These are phyloP conservation scores for Prunus padus DNA, from an alignment of 306 rosid genomes.

Conservation along the genomic window DNA sequence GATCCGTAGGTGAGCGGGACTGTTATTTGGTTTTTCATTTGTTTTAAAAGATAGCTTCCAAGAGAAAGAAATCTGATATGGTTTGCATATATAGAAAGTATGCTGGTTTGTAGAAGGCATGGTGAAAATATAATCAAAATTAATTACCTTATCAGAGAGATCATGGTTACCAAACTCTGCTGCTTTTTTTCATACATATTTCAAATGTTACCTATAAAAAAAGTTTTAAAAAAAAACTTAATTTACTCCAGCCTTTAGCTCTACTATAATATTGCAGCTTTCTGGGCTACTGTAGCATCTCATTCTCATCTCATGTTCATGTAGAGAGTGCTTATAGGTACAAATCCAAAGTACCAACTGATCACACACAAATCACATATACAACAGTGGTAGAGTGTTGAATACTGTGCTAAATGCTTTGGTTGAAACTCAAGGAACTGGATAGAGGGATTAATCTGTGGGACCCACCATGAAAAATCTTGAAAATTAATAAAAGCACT, in stretches of 20 bases:
- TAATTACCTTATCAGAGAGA: background rate
- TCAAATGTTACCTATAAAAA: background rate
- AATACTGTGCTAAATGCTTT: constrained; percentile 23
- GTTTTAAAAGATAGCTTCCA: constrained; percentile 7
- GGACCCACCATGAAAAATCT: constrained; percentile 34
- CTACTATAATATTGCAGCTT: constrained; percentile 17
- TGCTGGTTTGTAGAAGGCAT: constrained; percentile 17
- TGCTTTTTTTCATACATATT: constrained; percentile 16
- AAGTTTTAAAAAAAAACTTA: background rate
- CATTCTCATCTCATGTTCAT: too few species aligned
- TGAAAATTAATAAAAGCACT: background rate
- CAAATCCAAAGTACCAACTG: background rate
- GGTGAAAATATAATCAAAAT: constrained; percentile 8
- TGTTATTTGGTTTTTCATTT: background rate
- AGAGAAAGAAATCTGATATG: background rate
- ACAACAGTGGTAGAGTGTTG: background rate
- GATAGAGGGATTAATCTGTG: constrained; percentile 6
- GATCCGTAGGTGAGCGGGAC: background rate
- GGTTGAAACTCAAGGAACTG: constrained; percentile 38
- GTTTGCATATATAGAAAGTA: background rate
- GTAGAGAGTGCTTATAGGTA: too few species aligned
- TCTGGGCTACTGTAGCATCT: background rate
- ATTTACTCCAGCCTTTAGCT: constrained; percentile 22
- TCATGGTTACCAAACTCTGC: constrained; percentile 18
- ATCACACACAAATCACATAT: constrained; percentile 3